Percentiles rank a stretch among this genome's conserved stretches.
Conservation (phyloP, 148 eudicot genomes). For the Drosera capensis region DNA sequence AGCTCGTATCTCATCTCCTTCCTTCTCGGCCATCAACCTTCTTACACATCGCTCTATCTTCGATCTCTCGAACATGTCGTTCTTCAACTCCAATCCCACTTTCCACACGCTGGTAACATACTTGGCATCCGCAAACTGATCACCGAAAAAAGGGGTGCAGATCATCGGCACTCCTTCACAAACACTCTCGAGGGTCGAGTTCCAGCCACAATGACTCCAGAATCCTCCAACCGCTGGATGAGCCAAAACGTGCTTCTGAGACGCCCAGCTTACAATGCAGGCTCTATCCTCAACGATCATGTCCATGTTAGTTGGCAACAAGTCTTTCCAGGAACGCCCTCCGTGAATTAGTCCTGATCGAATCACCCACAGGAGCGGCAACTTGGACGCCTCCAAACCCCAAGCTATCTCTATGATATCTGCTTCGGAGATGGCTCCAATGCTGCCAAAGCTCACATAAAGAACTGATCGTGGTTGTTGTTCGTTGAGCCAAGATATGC, state of each 20-base stretch:
- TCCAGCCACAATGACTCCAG: not conserved
- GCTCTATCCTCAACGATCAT: no score
- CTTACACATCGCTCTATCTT: no score
- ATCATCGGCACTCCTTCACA: not conserved
- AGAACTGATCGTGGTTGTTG: not conserved
- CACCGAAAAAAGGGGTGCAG: no score
- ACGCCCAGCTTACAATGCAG: not conserved
- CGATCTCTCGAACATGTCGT: no score
- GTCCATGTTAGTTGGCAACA: no score
- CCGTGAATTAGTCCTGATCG: not conserved
- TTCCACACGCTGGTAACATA: no score
- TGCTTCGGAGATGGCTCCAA: not conserved
- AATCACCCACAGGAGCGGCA: not conserved
- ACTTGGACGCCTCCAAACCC: not conserved
- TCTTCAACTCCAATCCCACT: no score
- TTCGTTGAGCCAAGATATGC: not conserved
- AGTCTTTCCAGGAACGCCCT: not conserved
- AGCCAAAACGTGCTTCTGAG: not conserved
- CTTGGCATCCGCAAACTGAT: no score
- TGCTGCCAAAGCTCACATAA: not conserved
- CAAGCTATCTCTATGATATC: not conserved
- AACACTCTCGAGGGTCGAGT: not conserved
- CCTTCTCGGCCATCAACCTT: no score
- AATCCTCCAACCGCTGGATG: not conserved
- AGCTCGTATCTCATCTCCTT: no score